Evolutionary conservation across 257 asterid genomes (phyloP).

Genomic region (Fraxinus quadrangulata): DNA sequence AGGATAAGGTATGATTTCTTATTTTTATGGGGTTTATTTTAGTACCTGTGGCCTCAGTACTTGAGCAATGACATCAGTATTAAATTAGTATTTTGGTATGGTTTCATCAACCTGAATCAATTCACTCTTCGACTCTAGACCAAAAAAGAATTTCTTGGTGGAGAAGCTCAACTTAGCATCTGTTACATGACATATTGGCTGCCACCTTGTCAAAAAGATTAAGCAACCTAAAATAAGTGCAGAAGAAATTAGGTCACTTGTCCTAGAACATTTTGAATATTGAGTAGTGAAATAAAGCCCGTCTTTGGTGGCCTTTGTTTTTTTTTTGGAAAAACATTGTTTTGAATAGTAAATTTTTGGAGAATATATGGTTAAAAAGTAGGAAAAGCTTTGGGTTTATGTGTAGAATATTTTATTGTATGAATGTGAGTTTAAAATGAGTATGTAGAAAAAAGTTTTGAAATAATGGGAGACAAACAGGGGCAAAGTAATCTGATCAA

Average conservation of each 20-base stretch:
- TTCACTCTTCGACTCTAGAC: constrained; percentile 3
- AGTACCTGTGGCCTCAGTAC: constrained; percentile 9
- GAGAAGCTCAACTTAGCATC: neutral
- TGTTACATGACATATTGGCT: neutral
- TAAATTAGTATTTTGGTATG: neutral
- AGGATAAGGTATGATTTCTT: constrained; percentile 79
- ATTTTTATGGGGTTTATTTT: constrained; percentile 7
- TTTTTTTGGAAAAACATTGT: too few species aligned
- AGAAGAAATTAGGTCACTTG: neutral
- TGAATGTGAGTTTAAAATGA: too few species aligned
- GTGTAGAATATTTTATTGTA: too few species aligned
- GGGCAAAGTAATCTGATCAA: neutral
- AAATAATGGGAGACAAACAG: too few species aligned
- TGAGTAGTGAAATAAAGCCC: neutral
- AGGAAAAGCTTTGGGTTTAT: too few species aligned
- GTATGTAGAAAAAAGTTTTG: too few species aligned
- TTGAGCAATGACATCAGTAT: neutral
- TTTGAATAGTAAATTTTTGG: too few species aligned
- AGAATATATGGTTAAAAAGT: too few species aligned
- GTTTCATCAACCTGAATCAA: constrained; percentile 15
- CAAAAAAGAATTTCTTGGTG: neutral
- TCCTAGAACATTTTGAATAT: neutral
- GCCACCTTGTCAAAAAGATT: neutral
- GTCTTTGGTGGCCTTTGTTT: too few species aligned
- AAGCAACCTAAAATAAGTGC: neutral